Evolutionary conservation across 208 protist species (phyloP), one percentile per base, ranked within the genome.

Genomic region (Leptomonas pyrrhocoris): DNA sequence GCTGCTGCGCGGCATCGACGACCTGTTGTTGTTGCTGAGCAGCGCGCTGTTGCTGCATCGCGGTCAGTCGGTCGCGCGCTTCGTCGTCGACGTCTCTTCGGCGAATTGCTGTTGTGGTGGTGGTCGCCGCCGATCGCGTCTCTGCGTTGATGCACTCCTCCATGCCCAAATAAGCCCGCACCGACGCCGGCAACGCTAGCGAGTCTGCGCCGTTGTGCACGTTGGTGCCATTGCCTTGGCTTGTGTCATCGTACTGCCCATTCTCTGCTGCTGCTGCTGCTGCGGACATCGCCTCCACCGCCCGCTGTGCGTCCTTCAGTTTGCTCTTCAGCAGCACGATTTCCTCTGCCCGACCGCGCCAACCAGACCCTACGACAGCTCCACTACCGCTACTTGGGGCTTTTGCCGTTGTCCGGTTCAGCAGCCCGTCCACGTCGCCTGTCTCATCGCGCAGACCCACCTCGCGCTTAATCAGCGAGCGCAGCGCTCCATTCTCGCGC

Each of bases 261-360:
- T 11, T 25, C 25, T n/a, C 30, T 42, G 19, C 36, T 21, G 19
- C 38, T 11, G 15, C 28, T 43, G n/a, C 43, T 23, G 54, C 16
- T 0, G 43, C 63, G 16, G 30, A 43, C 1, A 64, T 23, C 40
- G 46, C 51, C 34, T 54, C 71, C 16, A 81, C 23, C 2, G 58
- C 55, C 2, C 86, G 79, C 55, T 92, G 77, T 27, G 82, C 34
- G 46, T 92, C 86, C 62, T 92, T 92, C 38, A 93, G 64, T 58
- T 83, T 85, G 28, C 79, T 67, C 71, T 84, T 83, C 40, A 95
- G 74, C 61, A 95, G 65, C 18, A 84, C 77, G 46, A 95, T 89
- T 51, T 90, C 83, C 74, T 90, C 82, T 2, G 86, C 89, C 18
- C 89, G 76, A 28, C 89, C 87, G 3, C 73, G 63, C 87, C 89